Percentiles rank a stretch among this genome's conserved stretches.
Evolutionary conservation across 768 basidiomycete genomes (phyloP).

Genomic region (Termitomyces sp.): DNA sequence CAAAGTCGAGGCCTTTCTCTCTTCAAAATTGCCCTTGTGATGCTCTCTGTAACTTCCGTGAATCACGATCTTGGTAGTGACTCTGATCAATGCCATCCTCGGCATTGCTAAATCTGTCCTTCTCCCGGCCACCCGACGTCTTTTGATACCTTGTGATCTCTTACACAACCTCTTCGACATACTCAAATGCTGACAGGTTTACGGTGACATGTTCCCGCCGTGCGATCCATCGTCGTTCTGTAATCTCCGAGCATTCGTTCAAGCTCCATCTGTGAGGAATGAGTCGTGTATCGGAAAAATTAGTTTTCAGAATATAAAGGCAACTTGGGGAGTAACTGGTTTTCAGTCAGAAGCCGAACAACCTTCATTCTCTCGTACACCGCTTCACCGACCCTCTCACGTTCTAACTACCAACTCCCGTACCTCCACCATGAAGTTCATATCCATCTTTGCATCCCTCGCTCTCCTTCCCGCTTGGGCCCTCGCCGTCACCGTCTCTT

Average conservation of each 20-base stretch:
- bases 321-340: neutral
- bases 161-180: neutral
- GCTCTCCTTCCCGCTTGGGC: conserved; percentile 9
- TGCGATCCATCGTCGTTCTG: neutral
- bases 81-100: neutral
- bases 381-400: neutral
- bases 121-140: neutral
- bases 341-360: neutral
- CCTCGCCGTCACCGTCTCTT: conserved; percentile 18
- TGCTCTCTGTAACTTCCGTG: neutral
- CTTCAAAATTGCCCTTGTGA: neutral
- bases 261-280: no score
- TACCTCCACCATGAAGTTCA: conserved; percentile 29
- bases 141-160: neutral
- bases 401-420: no score
- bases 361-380: neutral
- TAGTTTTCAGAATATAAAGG: conserved; percentile 16
- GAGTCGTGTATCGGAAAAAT: neutral
- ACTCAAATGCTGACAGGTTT: neutral
- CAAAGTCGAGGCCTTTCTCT: neutral
- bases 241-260: no score
- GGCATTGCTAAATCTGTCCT: neutral
- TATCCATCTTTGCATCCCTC: conserved; percentile 15
- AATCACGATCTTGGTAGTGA: neutral
- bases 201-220: neutral